These are phyloP conservation scores for Fusarium citri DNA, from an alignment of 2,329 filamentous ascomycete species.

Conservation along the genomic window DNA sequence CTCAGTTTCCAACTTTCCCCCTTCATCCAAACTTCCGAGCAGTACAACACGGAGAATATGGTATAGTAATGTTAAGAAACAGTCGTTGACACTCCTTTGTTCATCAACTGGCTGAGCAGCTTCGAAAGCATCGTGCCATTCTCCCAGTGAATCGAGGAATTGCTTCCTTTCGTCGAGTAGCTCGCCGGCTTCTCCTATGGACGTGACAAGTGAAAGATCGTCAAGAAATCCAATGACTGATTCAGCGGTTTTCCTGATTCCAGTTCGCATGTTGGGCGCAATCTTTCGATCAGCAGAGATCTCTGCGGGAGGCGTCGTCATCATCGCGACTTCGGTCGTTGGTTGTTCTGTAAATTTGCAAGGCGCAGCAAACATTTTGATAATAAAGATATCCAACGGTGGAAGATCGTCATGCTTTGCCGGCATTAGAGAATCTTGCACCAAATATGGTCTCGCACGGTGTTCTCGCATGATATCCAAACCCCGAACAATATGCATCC, in stretches of 20 bases:
- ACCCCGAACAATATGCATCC: slow-evolving; percentile 57
- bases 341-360: slow-evolving; percentile 55
- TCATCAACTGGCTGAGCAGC: slow-evolving; percentile 22
- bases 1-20: slow-evolving; percentile 47
- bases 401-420: slow-evolving; percentile 51
- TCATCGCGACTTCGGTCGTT: slow-evolving; percentile 19
- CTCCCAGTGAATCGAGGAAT: slow-evolving; percentile 49
- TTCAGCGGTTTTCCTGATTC: slow-evolving; percentile 50
- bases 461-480: slow-evolving; percentile 58
- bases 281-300: slow-evolving; percentile 46
- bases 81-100: slow-evolving; percentile 47
- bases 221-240: slow-evolving; percentile 50
- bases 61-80: slow-evolving; percentile 53
- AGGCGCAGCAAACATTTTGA: slow-evolving; percentile 57
- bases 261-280: slow-evolving; percentile 52
- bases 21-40: slow-evolving; percentile 49
- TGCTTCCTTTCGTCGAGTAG: slow-evolving; percentile 48
- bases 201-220: slow-evolving; percentile 45
- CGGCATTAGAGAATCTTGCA: slow-evolving; percentile 46
- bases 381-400: slow-evolving; percentile 55
- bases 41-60: slow-evolving; percentile 51
- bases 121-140: slow-evolving; percentile 51
- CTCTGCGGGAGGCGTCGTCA: slow-evolving; percentile 36
- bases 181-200: slow-evolving; percentile 35
- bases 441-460: slow-evolving; percentile 52